A percentile compares a stretch with the other conserved stretches of the same genome.
phyloP scores from a whole-genome alignment of 2,329 filamentous ascomycete species.

The Tolypocladium endophyticum region DNA sequence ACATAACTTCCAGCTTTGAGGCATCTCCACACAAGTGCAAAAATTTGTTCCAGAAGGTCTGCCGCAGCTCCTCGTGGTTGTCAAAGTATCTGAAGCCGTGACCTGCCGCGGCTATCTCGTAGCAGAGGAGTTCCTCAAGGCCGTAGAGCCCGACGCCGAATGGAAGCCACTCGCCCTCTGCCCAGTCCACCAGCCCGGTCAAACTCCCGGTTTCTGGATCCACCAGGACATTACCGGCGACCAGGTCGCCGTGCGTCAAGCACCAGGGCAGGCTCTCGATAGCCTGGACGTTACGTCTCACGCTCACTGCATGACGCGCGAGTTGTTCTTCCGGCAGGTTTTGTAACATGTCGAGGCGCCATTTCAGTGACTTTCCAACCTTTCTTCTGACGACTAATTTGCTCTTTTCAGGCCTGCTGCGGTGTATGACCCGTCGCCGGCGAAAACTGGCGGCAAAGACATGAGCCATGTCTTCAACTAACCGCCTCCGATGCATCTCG shows the following conservation, averaged over 20 bases:
- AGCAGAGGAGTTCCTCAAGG: constrained; percentile 47
- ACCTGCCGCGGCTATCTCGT: constrained; percentile 13
- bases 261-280: constrained; percentile 40
- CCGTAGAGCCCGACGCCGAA: constrained; percentile 52
- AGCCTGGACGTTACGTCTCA: constrained; percentile 14
- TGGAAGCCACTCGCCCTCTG: constrained; percentile 49
- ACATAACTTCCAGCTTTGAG: too few species aligned
- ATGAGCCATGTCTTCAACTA: constrained; percentile 30
- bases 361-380: constrained; percentile 29
- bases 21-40: constrained; percentile 8
- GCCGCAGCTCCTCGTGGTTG: constrained; percentile 30
- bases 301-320: constrained; percentile 15
- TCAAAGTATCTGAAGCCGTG: constrained; percentile 33
- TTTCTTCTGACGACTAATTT: constrained; percentile 12
- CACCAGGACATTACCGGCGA: constrained; percentile 47
- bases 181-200: constrained; percentile 52
- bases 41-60: constrained; percentile 37
- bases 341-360: constrained; percentile 26
- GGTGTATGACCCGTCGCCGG: constrained; percentile 5
- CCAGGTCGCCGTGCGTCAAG: constrained; percentile 50
- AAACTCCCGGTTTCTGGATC: constrained; percentile 30
- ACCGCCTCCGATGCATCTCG: constrained; percentile 8
- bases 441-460: constrained; percentile 28
- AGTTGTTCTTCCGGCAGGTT: constrained; percentile 18
- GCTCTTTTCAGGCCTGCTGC: not conserved